phyloP scores from a whole-genome alignment of 1,139 yeast species.

The Kodamaea suecica region DNA sequence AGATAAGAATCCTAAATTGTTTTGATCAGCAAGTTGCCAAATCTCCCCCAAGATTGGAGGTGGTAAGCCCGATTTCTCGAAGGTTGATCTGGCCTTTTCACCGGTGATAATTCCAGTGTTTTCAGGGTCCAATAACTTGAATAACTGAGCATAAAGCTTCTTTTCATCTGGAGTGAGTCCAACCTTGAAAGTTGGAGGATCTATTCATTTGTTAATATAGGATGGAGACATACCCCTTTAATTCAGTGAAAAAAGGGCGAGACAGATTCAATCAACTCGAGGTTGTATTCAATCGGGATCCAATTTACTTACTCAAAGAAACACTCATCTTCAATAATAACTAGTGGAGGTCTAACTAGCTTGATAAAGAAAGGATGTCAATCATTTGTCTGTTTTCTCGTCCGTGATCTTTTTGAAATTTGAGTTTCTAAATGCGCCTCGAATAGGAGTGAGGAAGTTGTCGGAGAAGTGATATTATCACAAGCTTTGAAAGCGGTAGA shows the following conservation, averaged over 20 bases:
- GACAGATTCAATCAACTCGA: too few species aligned
- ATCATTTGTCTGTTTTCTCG: too few species aligned
- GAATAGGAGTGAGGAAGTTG: too few species aligned
- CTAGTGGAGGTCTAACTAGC: neutral
- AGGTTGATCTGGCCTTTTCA: slow-evolving; percentile 78
- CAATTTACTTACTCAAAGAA: slow-evolving; percentile 26
- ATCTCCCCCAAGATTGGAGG: slow-evolving; percentile 80
- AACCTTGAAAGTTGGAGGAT: slow-evolving; percentile 38
- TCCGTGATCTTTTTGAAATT: too few species aligned
- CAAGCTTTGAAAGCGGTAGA: too few species aligned
- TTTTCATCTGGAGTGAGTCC: slow-evolving; percentile 79
- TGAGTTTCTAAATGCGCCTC: too few species aligned
- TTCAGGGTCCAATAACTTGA: slow-evolving; percentile 76
- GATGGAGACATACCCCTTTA: too few species aligned
- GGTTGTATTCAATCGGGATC: neutral
- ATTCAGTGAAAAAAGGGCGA: too few species aligned
- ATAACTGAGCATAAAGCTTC: slow-evolving; percentile 66
- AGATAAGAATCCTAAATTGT: slow-evolving; percentile 80
- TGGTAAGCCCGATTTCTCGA: slow-evolving; percentile 84
- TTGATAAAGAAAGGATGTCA: neutral
- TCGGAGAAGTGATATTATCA: too few species aligned
- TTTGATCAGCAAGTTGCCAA: slow-evolving; percentile 89
- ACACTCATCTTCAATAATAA: slow-evolving; percentile 19
- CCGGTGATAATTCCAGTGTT: slow-evolving; percentile 84
- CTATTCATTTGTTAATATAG: slow-evolving; percentile 1